Evolutionary conservation across 2,329 filamentous ascomycete genomes (phyloP), one percentile per base, ranked within the genome.

Genomic region (Hypoxylon sp.): DNA sequence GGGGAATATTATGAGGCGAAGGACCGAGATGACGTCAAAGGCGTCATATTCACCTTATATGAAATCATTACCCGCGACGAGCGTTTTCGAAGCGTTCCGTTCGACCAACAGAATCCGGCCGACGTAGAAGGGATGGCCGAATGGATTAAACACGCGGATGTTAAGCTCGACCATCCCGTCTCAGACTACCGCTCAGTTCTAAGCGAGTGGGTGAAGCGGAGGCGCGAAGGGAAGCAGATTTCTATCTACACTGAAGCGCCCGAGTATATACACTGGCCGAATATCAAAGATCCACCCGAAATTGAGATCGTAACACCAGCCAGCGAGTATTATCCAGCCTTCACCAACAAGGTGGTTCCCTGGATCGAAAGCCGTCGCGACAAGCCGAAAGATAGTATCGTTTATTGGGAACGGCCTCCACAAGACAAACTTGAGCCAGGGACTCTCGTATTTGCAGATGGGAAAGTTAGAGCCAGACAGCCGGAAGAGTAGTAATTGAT

Each of bases 41-140:
- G 75, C n/a, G 74, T 78, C 11, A 62, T 79, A 5, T 81, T 79
- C 64, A 80, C 79, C 13, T 4, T 76, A 17, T 80, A 80, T 67
- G 79, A 80, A 62, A 73, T 80, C 42, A 78, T 81, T 57, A 80
- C 79, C 5, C 65, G 72, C 13, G 74, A 81, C 29, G 24, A 67
- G 10, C 44, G 47, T 29, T 61, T 76, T 11, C 73, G 75, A 15
- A 37, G 32, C 1, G 57, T 74, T 3, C 67, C 69, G 10, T 72
- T 74, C 58, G 69, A 75, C 7, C 62, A 80, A 10, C 75, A 77
- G 56, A 67, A 77, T 27, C 59, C 73, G 17, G 7, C 53, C 8
- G 48, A 61, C 13, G 54, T 74, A 17, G 29, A 68, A 37, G 53
- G 24, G 10, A 31, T 71, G n/a, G 54, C 72, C 6, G 54, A 73